These are phyloP conservation scores for Takashimella koratensis DNA, from an alignment of 1,284 basidiomycete species.

Conservation along the genomic window DNA sequence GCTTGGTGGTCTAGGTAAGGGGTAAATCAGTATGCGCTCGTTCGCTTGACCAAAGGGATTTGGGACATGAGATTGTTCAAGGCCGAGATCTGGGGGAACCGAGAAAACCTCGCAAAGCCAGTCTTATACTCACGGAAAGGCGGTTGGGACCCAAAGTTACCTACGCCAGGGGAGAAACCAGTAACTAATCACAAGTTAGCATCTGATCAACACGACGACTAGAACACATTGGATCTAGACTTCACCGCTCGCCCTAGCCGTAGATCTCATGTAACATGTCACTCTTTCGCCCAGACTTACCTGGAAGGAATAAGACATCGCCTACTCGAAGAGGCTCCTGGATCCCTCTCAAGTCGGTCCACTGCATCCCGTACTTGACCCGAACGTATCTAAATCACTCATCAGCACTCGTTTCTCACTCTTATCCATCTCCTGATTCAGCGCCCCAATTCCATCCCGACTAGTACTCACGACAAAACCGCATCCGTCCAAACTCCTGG, in stretches of 20 bases:
- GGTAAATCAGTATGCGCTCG: neutral
- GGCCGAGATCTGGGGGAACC: neutral
- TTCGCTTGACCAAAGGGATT: neutral
- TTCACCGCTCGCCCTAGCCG: no score
- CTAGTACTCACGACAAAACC: constrained; percentile 29
- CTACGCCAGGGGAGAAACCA: constrained; percentile 49
- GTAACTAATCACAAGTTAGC: constrained; percentile 27
- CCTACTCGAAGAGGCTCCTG: constrained; percentile 41
- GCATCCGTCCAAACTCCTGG: constrained; percentile 49
- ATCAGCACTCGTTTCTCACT: neutral
- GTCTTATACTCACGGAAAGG: constrained; percentile 23
- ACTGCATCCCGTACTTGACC: constrained; percentile 37
- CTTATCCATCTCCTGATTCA: constrained; percentile 4
- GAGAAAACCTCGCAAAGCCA: neutral
- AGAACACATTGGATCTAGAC: no score
- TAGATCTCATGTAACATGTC: no score
- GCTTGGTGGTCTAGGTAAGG: constrained; percentile 31
- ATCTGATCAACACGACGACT: neutral
- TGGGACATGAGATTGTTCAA: neutral
- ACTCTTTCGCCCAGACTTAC: constrained; percentile 9
- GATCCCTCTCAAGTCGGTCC: constrained; percentile 44
- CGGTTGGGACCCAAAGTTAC: constrained; percentile 41
- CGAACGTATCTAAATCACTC: constrained; percentile 32
- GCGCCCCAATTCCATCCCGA: neutral
- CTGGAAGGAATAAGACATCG: constrained; percentile 46